Percentiles rank a stretch among this genome's conserved stretches.
Conservation (phyloP, 176 grass and related monocot genomes). For the Aegilops sharonensis region DNA sequence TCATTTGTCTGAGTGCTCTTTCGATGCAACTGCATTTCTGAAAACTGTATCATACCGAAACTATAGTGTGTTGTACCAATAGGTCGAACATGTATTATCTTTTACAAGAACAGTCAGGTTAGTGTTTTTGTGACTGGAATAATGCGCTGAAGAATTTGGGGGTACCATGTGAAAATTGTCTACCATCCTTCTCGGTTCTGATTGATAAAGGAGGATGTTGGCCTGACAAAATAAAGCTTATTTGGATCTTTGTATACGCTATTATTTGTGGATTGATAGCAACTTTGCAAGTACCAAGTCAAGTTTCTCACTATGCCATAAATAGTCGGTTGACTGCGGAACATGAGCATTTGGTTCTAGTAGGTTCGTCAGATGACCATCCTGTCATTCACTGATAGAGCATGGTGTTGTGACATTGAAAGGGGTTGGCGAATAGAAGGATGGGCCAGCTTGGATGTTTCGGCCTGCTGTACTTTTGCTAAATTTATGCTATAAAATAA, state of each 20-base stretch:
- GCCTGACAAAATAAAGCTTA: neutral
- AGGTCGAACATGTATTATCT: conserved; percentile 1
- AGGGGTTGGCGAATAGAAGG: neutral
- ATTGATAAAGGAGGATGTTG: neutral
- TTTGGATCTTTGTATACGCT: neutral
- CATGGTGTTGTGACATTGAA: neutral
- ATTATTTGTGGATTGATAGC: neutral
- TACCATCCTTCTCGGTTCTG: neutral
- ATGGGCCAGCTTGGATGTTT: neutral
- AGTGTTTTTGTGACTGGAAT: neutral
- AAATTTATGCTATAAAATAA: too few relatives aligned
- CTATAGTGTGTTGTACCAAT: conserved; percentile 18
- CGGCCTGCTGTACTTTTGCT: too few relatives aligned
- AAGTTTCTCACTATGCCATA: neutral
- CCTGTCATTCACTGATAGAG: neutral
- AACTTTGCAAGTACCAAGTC: neutral
- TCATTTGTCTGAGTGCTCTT: conserved; percentile 11
- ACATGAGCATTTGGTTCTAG: neutral
- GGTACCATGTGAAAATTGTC: neutral
- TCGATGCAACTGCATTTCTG: neutral
- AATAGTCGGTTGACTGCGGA: neutral
- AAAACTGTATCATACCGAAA: conserved; percentile 2
- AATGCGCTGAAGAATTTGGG: neutral
- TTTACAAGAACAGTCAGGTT: neutral
- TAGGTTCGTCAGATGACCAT: neutral